These are phyloP conservation scores for Mortierella sp. DNA, from an alignment of 371 early-diverging fungal species.

Conservation along the genomic window DNA sequence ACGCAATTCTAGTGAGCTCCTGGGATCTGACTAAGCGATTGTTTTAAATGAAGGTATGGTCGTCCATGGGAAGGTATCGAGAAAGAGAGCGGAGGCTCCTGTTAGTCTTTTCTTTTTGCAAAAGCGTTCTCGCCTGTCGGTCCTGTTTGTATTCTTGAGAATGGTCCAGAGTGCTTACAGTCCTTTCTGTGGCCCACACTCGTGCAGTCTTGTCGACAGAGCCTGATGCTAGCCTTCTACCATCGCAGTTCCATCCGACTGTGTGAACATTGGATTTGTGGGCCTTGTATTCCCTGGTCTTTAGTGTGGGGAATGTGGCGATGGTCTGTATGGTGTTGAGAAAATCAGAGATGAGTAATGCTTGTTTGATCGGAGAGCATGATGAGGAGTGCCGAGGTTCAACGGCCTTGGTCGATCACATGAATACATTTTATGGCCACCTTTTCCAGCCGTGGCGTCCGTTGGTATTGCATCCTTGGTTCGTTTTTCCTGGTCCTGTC, in stretches of 20 bases:
- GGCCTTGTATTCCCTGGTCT: constrained; percentile 61
- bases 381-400: neutral
- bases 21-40: constrained; percentile 63
- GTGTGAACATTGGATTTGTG: constrained; percentile 73
- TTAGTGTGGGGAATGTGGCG: constrained; percentile 39
- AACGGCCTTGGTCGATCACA: neutral
- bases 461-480: constrained; percentile 33
- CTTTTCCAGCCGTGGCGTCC: constrained; percentile 37
- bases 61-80: too few species aligned
- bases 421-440: constrained; percentile 8
- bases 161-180: too few species aligned
- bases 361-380: neutral
- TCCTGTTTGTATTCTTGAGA: too few species aligned
- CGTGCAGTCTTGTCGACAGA: constrained; percentile 77
- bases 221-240: constrained; percentile 72
- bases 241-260: constrained; percentile 75
- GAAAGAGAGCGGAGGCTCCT: too few species aligned
- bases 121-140: too few species aligned
- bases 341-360: neutral
- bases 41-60: too few species aligned
- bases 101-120: too few species aligned
- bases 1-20: constrained; percentile 72
- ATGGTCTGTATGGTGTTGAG: constrained; percentile 29
- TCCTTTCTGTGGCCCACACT: constrained; percentile 74
- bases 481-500: neutral